Evolutionary conservation across 2,329 filamentous ascomycete genomes (phyloP).

Genomic region (Curvularia lunata): DNA sequence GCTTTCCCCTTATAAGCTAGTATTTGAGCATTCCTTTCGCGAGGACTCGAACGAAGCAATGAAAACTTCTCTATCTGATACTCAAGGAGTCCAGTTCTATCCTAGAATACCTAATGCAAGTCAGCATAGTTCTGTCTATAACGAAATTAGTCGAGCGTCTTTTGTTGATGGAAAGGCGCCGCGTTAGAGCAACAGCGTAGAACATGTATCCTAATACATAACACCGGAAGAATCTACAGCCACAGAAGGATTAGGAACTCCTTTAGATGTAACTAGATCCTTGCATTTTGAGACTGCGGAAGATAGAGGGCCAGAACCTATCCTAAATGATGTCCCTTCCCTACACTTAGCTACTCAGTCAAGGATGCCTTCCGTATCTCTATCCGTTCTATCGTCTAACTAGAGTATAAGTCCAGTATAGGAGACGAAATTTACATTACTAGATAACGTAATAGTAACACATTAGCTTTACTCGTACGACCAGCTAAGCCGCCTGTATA

Average conservation of each 20-base stretch:
- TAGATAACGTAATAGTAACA: not conserved
- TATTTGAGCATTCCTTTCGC: not conserved
- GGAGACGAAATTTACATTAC: slow-evolving; percentile 3
- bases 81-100: not conserved
- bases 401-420: slow-evolving; percentile 1
- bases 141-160: not conserved
- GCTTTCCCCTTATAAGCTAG: slow-evolving; percentile 1
- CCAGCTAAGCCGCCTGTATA: slow-evolving; percentile 8
- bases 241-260: not conserved
- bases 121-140: not conserved
- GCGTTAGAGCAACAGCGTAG: not conserved
- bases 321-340: not conserved
- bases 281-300: not conserved
- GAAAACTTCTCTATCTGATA: not conserved
- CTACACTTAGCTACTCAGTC: slow-evolving; percentile 1
- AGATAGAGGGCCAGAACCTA: not conserved
- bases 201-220: not conserved
- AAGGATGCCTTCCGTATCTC: slow-evolving; percentile 1
- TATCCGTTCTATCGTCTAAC: slow-evolving; percentile 5
- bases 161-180: not conserved
- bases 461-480: slow-evolving; percentile 6
- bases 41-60: not conserved
- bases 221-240: not conserved
- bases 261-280: not conserved
- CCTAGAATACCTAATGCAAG: not conserved